Conservation (phyloP, 768 basidiomycete species). For the Brasilioporus rufonigricans region DNA sequence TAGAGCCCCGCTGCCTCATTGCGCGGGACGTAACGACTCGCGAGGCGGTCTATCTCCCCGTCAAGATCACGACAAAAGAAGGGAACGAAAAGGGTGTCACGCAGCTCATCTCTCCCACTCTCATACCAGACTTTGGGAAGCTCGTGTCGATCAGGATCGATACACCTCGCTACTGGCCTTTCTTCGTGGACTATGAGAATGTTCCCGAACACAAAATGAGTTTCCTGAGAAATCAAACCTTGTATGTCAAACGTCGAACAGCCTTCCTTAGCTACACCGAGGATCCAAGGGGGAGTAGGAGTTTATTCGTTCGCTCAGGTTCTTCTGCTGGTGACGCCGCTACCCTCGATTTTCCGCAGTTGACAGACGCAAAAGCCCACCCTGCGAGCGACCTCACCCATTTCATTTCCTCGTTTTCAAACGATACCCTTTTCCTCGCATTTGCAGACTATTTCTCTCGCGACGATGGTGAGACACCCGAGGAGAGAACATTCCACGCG, state of each 20-base stretch:
- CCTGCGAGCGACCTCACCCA: conserved; percentile 74
- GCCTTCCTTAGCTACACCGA: conserved; percentile 93
- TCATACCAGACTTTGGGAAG: conserved; percentile 85
- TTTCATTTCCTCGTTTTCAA: conserved; percentile 86
- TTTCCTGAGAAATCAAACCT: conserved; percentile 73
- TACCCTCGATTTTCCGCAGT: conserved; percentile 79
- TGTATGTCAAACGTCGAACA: conserved; percentile 89
- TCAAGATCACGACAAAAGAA: conserved; percentile 82
- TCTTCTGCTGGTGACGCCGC: conserved; percentile 82
- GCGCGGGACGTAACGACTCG: conserved; percentile 90
- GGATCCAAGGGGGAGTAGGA: conserved; percentile 91
- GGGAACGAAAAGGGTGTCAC: conserved; percentile 59
- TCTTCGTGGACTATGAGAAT: conserved; percentile 74
- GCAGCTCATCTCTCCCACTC: conserved; percentile 86
- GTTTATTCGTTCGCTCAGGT: conserved; percentile 85
- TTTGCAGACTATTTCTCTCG: conserved; percentile 80
- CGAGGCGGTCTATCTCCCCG: conserved; percentile 88
- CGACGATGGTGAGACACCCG: conserved; percentile 53
- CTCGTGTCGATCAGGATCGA: conserved; percentile 84
- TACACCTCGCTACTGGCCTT: conserved; percentile 94
- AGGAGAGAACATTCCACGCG: conserved; percentile 60
- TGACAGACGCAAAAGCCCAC: conserved; percentile 62
- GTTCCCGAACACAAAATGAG: conserved; percentile 65
- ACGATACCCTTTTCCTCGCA: conserved; percentile 73
- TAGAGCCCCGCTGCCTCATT: conserved; percentile 89